Base-by-base conservation (phyloP, 1,284 basidiomycete species). In the Phenoliferia sp. region DNA sequence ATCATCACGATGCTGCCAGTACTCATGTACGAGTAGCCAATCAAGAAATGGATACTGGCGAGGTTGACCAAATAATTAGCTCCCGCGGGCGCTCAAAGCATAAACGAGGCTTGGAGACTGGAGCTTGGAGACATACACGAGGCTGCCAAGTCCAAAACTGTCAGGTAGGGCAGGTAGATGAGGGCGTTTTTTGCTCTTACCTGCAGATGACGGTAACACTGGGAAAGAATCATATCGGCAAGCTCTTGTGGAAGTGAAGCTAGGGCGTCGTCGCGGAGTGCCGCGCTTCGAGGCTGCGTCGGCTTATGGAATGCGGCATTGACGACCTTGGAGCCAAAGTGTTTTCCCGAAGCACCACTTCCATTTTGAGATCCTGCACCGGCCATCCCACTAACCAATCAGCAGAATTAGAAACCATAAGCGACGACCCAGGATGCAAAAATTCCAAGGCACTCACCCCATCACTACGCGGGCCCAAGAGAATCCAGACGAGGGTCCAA, bases 1-100 rank as follows among this genome's bases (percentile, higher is more conserved):
- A 6, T 52, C 65, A 33, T 57, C 22, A 16, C 64, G 64, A 33
- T 65, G 52, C 5, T 34, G 15, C 65, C 65, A 71, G 31, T 66
- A 59, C 29, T 63, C 59, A 35, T 69, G 67, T 1, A 71, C 31
- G 54, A 34, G 63, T 0, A 71, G 44, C 69, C 69, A 71, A 33
- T 71, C 69, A 33, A 71, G 29, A 36, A 71, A 69, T 0, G 61
- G 28, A 54, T 59, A 71, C 22, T 63, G 67, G 1, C 61, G 61
- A 60, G 60, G 63, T 7, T 26, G 57, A 3, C 2, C 17, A 33
- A 17, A 31, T 34, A 22, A 44, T 22, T 12, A 44, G 12, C 39
- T 44, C 39, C 39, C 39, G 39, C 39, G 39, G 12, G 39, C 12
- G 39, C n/a, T n/a, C n/a, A 44, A 50, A 36, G 31, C 2, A 33